A percentile compares a stretch with the other conserved stretches of the same genome.
Conservation (phyloP, 75 land plant genomes). For the Pinus taeda region DNA sequence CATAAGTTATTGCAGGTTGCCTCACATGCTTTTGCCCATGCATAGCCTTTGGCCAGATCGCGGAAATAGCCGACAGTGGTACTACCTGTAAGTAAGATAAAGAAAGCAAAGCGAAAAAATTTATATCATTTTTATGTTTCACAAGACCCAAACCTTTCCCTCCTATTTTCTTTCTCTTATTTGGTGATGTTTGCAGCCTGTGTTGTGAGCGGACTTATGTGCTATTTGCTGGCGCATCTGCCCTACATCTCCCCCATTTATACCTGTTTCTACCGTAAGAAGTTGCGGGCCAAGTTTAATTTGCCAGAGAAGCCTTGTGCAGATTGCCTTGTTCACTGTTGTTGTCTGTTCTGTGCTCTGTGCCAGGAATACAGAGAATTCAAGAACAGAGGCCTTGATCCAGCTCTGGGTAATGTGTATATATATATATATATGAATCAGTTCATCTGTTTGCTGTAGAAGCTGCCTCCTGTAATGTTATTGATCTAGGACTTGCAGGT, state of each 20-base stretch:
- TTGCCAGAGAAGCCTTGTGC: constrained; percentile 39
- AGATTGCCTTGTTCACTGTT: constrained; percentile 54
- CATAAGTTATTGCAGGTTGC: background rate
- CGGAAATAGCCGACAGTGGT: background rate
- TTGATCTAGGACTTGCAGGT: too few species aligned
- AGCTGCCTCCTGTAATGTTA: too few species aligned
- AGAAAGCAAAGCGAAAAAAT: background rate
- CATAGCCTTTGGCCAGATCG: background rate
- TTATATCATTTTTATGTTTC: too few species aligned
- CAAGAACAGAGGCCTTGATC: constrained; percentile 38
- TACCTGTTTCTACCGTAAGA: constrained; percentile 37
- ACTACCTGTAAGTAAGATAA: background rate
- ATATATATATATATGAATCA: constrained; percentile 21
- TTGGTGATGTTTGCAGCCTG: constrained; percentile 20
- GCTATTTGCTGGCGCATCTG: background rate
- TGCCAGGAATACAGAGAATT: constrained; percentile 67
- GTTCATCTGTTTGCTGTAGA: too few species aligned
- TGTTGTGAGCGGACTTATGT: constrained; percentile 24
- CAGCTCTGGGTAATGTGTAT: constrained; percentile 3
- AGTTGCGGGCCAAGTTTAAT: constrained; percentile 31
- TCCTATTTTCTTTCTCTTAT: background rate
- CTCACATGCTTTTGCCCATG: background rate
- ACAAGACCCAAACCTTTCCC: too few species aligned
- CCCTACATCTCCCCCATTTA: constrained; percentile 21
- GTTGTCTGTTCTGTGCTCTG: constrained; percentile 53